phyloP scores from a whole-genome alignment of 75 land plant genomes.

The Larix kaempferi region DNA sequence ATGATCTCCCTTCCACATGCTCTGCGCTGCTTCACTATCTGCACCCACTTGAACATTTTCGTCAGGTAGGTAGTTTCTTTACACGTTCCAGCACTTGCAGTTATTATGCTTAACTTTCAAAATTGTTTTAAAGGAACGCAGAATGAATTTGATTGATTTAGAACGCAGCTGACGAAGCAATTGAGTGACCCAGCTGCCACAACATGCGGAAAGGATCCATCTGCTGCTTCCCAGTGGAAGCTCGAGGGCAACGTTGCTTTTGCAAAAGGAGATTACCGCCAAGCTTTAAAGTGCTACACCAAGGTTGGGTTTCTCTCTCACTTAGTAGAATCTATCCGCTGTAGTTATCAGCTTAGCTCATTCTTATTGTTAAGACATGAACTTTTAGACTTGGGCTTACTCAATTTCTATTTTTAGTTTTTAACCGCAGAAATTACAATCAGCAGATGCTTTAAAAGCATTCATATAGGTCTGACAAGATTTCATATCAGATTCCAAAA shows the following conservation, averaged over 20 bases:
- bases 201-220: conserved; percentile 55
- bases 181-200: conserved; percentile 35
- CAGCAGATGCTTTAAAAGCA: too few relatives aligned
- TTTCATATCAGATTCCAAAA: too few relatives aligned
- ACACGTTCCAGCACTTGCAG: neutral
- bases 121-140: neutral
- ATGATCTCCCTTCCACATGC: conserved; percentile 31
- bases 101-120: neutral
- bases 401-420: too few relatives aligned
- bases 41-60: conserved; percentile 25
- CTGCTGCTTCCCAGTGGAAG: conserved; percentile 46
- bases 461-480: too few relatives aligned
- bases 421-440: too few relatives aligned
- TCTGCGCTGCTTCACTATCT: conserved; percentile 40
- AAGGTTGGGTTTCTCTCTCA: conserved; percentile 31
- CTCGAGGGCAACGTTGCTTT: conserved; percentile 62
- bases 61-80: conserved; percentile 17
- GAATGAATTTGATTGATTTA: neutral
- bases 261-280: conserved; percentile 30
- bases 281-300: conserved; percentile 56
- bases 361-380: too few relatives aligned
- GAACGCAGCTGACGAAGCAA: conserved; percentile 44
- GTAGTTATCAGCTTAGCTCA: too few relatives aligned
- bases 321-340: too few relatives aligned
- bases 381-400: too few relatives aligned